phyloP scores from a whole-genome alignment of 441 rosid species.

The Populus trichocarpa region DNA sequence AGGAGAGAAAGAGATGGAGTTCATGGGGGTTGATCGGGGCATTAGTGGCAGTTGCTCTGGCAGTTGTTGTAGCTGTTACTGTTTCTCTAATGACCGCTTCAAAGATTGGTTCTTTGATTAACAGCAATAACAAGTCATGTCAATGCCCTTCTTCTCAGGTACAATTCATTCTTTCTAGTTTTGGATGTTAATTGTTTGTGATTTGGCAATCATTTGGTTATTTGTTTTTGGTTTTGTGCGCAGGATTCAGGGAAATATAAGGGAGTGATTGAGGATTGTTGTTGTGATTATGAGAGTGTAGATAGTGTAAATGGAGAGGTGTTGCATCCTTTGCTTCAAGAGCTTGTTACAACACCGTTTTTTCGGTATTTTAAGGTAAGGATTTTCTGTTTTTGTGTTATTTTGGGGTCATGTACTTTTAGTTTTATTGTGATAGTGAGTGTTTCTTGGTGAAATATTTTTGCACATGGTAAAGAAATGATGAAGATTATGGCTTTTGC shows the following conservation, averaged over 20 bases:
- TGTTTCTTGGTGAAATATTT: not conserved
- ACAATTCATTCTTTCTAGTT: not conserved
- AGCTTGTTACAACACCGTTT: slow-evolving; percentile 77
- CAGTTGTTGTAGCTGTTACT: not conserved
- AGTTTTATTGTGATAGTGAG: not conserved
- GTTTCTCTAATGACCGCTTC: not conserved
- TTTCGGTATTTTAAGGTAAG: slow-evolving; percentile 85
- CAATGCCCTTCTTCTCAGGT: not conserved
- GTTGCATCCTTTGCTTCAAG: slow-evolving; percentile 71
- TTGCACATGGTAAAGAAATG: not conserved
- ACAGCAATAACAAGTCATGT: not conserved
- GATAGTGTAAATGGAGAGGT: slow-evolving; percentile 59
- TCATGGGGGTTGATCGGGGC: not conserved
- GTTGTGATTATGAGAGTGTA: slow-evolving; percentile 85
- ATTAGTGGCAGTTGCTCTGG: not conserved
- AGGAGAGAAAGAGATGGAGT: not conserved
- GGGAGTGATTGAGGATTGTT: slow-evolving; percentile 83
- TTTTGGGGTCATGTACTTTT: not conserved
- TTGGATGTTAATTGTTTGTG: not conserved
- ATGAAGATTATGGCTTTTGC: not conserved
- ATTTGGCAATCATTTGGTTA: not conserved
- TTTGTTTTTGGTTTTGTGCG: not conserved
- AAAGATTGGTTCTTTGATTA: not conserved
- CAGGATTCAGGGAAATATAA: slow-evolving; percentile 35
- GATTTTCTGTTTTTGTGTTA: not conserved